Base-by-base conservation (phyloP, 2,329 filamentous ascomycete species). In the Claviceps sp. region DNA sequence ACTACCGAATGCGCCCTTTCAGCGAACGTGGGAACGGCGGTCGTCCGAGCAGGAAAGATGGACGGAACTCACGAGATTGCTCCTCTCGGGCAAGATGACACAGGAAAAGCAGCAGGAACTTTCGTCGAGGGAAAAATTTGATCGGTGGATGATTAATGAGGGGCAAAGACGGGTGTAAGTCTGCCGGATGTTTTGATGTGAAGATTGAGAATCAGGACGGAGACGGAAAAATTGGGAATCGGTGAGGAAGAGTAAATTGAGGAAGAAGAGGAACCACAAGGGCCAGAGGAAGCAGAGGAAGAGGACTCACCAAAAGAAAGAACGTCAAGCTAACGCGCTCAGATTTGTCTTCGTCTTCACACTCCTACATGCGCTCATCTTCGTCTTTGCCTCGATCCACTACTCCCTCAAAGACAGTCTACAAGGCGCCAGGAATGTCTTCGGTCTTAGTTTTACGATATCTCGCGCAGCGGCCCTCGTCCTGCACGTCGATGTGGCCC, bases 81-180 rank as follows among this genome's bases (percentile, higher is more conserved):
- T 93, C 64, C 77, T 90, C 65, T 89, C 87, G 52, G 86, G 87
- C 48, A 85, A 89, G 71, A 85, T 90, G 79, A 87, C 82, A 51
- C 82, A 82, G 61, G 84, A 89, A 64, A 78, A 73, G 61, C 82
- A 85, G 58, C 82, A 81, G 64, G 77, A 82, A 52, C 71, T 91
- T 59, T 81, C 80, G 24, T 68, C 78, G 56, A 77, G 79, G 62
- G 85, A 91, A 66, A 85, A 79, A 64, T 85, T 91, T 63, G 84
- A 90, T 66, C 75, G 82, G 58, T 93, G 87, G 87, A 90, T 93
- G 87, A 84, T 91, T 56, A 91, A 91, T 65, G 87, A 91, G 65
- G 87, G 87, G 55, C 89, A 89, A 65, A 77, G 85, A 64, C 76
- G 85, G 80, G 76, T 91, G 81, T 89, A 74, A 53, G 84, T 77